phyloP scores from a whole-genome alignment of 2,329 filamentous ascomycete genomes.

The Phoma herbarum region DNA sequence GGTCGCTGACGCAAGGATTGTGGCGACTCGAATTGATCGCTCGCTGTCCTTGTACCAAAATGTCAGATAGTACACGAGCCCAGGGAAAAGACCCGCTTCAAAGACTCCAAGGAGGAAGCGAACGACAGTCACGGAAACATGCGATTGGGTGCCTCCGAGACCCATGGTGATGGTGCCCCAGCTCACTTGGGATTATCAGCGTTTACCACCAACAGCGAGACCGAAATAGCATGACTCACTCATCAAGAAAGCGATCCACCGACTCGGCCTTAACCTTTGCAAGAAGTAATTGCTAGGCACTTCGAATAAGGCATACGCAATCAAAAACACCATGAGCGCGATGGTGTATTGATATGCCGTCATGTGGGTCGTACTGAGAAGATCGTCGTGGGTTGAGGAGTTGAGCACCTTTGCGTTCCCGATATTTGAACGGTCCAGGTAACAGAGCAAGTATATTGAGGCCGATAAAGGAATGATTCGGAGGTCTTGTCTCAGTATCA shows the following conservation, averaged over 20 bases:
- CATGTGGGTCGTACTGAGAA: neutral
- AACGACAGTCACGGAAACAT: neutral
- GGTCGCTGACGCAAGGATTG: neutral
- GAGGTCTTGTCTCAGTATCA: neutral
- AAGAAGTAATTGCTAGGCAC: neutral
- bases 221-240: neutral
- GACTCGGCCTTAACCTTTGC: neutral
- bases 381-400: neutral
- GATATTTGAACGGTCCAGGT: neutral
- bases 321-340: neutral
- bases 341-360: neutral
- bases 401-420: constrained; percentile 1
- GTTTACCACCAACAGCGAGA: neutral
- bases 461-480: neutral
- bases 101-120: neutral
- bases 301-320: neutral
- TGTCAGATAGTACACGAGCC: neutral
- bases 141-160: neutral
- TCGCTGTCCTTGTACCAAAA: neutral
- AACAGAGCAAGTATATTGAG: neutral
- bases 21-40: neutral
- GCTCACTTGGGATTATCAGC: neutral
- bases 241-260: neutral
- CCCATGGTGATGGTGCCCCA: neutral
- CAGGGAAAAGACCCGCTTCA: neutral